Base-by-base conservation (phyloP, 169 alveolate genomes). In the Fabrea salina region DNA sequence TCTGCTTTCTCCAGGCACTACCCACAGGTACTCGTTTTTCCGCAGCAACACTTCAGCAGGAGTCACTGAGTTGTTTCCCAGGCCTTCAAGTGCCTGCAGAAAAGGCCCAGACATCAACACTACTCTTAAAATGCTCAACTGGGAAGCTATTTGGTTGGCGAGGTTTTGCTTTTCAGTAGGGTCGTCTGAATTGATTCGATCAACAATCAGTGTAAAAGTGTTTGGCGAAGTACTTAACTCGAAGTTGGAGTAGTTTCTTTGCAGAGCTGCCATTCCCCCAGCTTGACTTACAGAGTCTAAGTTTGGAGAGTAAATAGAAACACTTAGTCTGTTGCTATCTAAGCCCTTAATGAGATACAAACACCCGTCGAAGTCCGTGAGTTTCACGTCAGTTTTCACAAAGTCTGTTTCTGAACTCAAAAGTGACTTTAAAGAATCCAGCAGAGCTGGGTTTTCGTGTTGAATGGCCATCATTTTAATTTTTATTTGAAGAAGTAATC, bases 21-120 rank as follows among this genome's bases (percentile, higher is more conserved):
- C 82, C 83, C 85, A 80, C 39, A 56, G 64, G 57, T 57, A 72
- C 66, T 79, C 87, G 30, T 57, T 53, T 3, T 39, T n/a, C 39
- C 86, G 32, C 54, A 80, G 50, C 6, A 32, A 27, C 30, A 84
- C 51, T 56, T 80, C 71, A 13, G 86, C 44, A 4, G 56, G 64
- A 11, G 22, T 8, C 2, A 74, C 54, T 7, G 56, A 43, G 8
- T 70, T 84, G 1, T 40, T 5, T 19, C 71, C 58, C n/a, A 44
- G 30, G 44, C n/a, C 27, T 68, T 16, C 8, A 8, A 68, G 37
- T 2, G 64, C 32, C 44, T 37, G 19, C 11, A 43, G 13, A 44
- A 68, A 68, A 11, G 78, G 78, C 39, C 78, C 78, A 16, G 47
- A 13, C 1, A 68, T 8, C 64, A 68, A 68, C 19, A 40, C 35